Conservation (phyloP, 2,329 filamentous ascomycete genomes). For the Xylogone sp. region DNA sequence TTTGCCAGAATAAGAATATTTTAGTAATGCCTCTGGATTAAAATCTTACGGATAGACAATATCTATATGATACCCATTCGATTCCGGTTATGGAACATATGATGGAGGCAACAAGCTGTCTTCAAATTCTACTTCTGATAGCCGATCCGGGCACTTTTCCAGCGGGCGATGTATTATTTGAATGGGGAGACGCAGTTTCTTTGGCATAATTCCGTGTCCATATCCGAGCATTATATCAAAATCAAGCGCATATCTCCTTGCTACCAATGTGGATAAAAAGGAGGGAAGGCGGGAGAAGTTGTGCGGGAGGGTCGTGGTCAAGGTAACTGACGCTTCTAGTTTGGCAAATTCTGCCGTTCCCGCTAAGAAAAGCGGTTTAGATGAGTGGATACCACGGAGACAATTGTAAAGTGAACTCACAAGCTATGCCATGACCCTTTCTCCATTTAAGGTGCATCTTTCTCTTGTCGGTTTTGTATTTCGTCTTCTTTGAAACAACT, state of each 20-base stretch:
- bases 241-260: conserved; percentile 4
- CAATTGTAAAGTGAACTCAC: background rate
- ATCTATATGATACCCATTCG: background rate
- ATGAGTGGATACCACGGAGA: background rate
- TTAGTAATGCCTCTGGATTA: background rate
- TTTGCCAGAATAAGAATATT: background rate
- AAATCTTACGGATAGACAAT: background rate
- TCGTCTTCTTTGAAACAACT: conserved; percentile 1
- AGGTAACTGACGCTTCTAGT: background rate
- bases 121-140: background rate
- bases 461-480: background rate
- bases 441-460: conserved; percentile 1
- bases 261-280: conserved; percentile 2
- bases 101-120: background rate
- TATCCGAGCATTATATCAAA: background rate
- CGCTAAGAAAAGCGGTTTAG: background rate
- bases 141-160: background rate
- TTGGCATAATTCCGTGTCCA: background rate
- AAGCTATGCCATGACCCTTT: background rate
- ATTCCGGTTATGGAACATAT: conserved; percentile 3
- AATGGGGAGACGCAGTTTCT: background rate
- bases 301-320: background rate
- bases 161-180: conserved; percentile 1
- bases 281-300: conserved; percentile 2
- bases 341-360: background rate